Evolutionary conservation across 371 early-diverging fungal species (phyloP), one percentile per base, ranked within the genome.

Genomic region (Capillidium rhysosporum): DNA sequence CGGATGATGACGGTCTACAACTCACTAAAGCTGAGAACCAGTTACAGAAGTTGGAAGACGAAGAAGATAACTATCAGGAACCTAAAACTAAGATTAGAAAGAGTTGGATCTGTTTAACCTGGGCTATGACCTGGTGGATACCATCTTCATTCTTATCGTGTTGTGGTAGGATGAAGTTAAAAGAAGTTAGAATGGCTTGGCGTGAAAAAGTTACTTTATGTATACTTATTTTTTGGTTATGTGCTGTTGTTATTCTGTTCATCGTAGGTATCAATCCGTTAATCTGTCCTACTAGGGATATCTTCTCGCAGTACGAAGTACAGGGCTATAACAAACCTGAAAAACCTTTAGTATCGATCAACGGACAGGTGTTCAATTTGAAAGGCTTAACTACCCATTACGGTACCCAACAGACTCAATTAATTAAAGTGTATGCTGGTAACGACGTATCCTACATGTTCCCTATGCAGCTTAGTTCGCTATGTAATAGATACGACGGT

Each of bases 191-290:
- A 46, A 84, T 87, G 85, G 93, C 96, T 0, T 96, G 96, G 96
- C 79, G 94, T 49, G 96, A 96, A 66, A 92, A 96, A 68, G 76
- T 95, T 2, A 81, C 93, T 0, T 72, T 97, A 12, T 92, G 91
- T 63, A 65, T 85, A 57, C 59, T 97, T 48, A 91, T 97, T 55
- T 65, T 84, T 31, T 62, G 88, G 29, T 61, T 87, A 66, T 88
- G 84, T 57, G 74, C 72, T 2, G 65, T 80, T 57, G 76, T 91
- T 46, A 73, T 95, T 34, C 89, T 93, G 72, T 89, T 86, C 65
- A 83, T 97, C 57, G 78, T 87, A 10, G 82, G 86, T 48, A 73
- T 92, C 39, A 86, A 94, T 23, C 68, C 79, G 56, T 58, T 89
- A 46, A 71, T 97, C 16, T 97, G 98, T 65, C 76, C 76, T 16